Percentiles rank a stretch among this genome's conserved stretches.
Conservation (phyloP, 2,329 filamentous ascomycete species). For the Trichoderma koningii region DNA sequence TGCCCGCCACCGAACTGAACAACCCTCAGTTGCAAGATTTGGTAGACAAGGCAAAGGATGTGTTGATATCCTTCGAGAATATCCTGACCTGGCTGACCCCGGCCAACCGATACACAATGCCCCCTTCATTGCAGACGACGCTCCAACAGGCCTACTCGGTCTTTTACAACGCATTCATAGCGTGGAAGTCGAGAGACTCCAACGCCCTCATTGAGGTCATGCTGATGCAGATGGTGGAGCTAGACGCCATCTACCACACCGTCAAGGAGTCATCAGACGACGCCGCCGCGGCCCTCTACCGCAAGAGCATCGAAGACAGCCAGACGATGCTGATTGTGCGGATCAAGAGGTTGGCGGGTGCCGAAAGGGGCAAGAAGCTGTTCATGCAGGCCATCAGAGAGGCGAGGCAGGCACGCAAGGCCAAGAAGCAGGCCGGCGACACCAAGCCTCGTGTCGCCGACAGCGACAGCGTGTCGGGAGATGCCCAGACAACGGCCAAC, state of each 20-base stretch:
- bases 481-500: slow-evolving; percentile 43
- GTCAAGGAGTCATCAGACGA: slow-evolving; percentile 77
- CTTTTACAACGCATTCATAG: slow-evolving; percentile 77
- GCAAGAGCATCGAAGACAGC: slow-evolving; percentile 77
- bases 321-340: slow-evolving; percentile 77
- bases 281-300: slow-evolving; percentile 73
- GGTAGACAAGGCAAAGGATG: slow-evolving; percentile 74
- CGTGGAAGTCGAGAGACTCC: slow-evolving; percentile 81
- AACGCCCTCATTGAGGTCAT: slow-evolving; percentile 78
- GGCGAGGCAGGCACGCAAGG: slow-evolving; percentile 64
- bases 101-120: slow-evolving; percentile 67
- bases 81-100: slow-evolving; percentile 66
- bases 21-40: slow-evolving; percentile 69
- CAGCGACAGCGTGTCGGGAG: slow-evolving; percentile 48
- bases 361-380: slow-evolving; percentile 68
- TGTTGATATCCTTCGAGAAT: slow-evolving; percentile 76
- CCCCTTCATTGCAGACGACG: slow-evolving; percentile 61
- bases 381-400: slow-evolving; percentile 75
- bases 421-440: slow-evolving; percentile 68
- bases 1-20: slow-evolving; percentile 51
- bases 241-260: slow-evolving; percentile 81
- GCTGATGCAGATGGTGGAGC: slow-evolving; percentile 82
- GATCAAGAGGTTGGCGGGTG: slow-evolving; percentile 76
- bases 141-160: slow-evolving; percentile 71
- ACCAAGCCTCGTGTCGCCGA: slow-evolving; percentile 69